Evolutionary conservation across 1,139 yeast genomes (phyloP).

Genomic region (Debaryomyces sp.): DNA sequence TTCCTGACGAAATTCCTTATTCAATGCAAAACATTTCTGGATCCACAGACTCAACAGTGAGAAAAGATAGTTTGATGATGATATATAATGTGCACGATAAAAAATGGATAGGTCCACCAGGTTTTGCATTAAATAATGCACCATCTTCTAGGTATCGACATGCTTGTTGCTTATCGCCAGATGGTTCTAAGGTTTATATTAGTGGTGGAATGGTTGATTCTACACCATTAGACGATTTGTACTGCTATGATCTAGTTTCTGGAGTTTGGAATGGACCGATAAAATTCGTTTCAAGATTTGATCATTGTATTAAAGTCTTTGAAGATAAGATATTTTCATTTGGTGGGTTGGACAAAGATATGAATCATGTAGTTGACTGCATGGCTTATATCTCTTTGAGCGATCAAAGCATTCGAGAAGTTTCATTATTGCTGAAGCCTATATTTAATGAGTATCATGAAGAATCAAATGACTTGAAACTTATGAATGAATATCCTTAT

Average conservation of each 20-base stretch:
- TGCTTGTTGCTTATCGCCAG: conserved; percentile 57
- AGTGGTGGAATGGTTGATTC: conserved; percentile 56
- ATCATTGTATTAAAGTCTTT: conserved; percentile 50
- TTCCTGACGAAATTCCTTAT: conserved; percentile 41
- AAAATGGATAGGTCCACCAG: conserved; percentile 41
- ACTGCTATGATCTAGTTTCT: conserved; percentile 47
- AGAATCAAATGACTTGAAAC: neutral
- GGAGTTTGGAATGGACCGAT: conserved; percentile 55
- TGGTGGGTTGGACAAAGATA: conserved; percentile 60
- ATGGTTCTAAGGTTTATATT: conserved; percentile 49
- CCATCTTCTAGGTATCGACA: conserved; percentile 54
- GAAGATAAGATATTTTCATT: conserved; percentile 57
- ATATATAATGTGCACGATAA: conserved; percentile 36
- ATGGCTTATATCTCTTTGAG: conserved; percentile 49
- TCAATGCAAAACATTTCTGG: neutral
- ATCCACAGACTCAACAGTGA: conserved; percentile 9
- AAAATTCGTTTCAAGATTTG: conserved; percentile 54
- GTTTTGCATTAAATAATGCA: conserved; percentile 28
- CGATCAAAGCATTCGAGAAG: conserved; percentile 48
- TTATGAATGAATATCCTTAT: neutral
- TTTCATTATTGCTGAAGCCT: conserved; percentile 23
- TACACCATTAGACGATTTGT: conserved; percentile 48
- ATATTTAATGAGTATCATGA: neutral
- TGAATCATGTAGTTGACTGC: conserved; percentile 52
- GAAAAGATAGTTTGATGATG: conserved; percentile 32